phyloP scores from a whole-genome alignment of 2,329 filamentous ascomycete genomes.

The Colletotrichum sp. region DNA sequence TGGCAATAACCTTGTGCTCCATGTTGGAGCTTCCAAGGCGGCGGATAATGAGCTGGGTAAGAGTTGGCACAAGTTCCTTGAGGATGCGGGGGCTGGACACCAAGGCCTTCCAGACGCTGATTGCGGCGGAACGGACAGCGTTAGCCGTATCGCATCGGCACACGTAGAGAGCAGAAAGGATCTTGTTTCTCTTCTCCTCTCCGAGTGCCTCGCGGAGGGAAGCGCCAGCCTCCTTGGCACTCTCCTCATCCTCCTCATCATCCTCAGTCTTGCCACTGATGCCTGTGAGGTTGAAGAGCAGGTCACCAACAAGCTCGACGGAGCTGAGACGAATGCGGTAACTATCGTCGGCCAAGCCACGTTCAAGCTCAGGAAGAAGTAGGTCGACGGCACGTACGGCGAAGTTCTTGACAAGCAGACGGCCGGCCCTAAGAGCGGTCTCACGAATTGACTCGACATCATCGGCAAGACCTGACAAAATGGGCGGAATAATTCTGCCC shows the following conservation, averaged over 20 bases:
- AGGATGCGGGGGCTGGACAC: constrained; percentile 91
- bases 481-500: constrained; percentile 92
- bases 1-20: constrained; percentile 98
- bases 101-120: constrained; percentile 95
- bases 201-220: constrained; percentile 95
- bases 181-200: constrained; percentile 95
- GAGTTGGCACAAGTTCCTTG: constrained; percentile 92
- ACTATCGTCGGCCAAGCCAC: constrained; percentile 95
- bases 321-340: constrained; percentile 98
- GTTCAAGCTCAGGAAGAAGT: constrained; percentile 90
- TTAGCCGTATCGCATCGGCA: constrained; percentile 96
- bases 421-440: constrained; percentile 91
- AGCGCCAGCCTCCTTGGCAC: constrained; percentile 82
- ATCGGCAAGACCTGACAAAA: constrained; percentile 91
- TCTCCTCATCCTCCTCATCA: constrained; percentile 79
- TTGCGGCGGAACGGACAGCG: constrained; percentile 85
- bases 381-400: constrained; percentile 93
- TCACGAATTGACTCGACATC: constrained; percentile 97
- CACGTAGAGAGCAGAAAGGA: constrained; percentile 95
- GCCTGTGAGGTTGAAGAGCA: constrained; percentile 96
- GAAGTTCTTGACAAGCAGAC: constrained; percentile 97
- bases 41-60: constrained; percentile 93
- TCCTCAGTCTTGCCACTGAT: constrained; percentile 80
- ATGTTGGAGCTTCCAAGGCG: constrained; percentile 94
- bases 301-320: constrained; percentile 93